These are phyloP conservation scores for Cornus florida DNA, from an alignment of 148 eudicot genomes.

Conservation along the genomic window DNA sequence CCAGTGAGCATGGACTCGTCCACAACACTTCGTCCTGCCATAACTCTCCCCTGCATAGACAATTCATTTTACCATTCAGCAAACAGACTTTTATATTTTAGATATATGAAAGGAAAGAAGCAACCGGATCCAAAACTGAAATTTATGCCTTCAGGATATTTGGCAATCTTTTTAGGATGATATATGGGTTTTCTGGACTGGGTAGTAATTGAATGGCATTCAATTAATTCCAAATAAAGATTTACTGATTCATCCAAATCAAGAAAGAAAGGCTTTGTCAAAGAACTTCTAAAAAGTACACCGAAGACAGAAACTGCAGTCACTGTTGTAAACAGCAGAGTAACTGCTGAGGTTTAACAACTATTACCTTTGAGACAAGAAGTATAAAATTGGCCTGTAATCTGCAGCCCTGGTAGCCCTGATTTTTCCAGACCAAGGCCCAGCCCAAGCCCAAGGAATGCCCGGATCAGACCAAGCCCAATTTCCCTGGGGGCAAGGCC, in stretches of 20 bases:
- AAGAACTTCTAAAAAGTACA: background rate
- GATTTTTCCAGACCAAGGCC: no score
- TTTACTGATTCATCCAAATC: background rate
- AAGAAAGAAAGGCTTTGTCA: background rate
- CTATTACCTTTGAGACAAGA: background rate
- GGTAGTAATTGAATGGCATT: background rate
- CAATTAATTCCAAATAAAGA: slow-evolving; percentile 5
- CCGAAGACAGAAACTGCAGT: background rate
- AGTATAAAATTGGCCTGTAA: no score
- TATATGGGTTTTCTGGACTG: background rate
- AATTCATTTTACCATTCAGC: slow-evolving; percentile 8
- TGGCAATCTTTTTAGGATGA: background rate
- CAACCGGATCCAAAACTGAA: background rate
- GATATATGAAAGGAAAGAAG: slow-evolving; percentile 8
- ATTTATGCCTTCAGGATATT: background rate
- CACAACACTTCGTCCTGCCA: slow-evolving; percentile 95
- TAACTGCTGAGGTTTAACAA: background rate
- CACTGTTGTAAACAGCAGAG: background rate
- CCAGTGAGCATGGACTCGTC: slow-evolving; percentile 99
- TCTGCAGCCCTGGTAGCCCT: no score
- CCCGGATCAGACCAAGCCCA: no score
- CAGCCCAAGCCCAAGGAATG: no score
- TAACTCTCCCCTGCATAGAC: slow-evolving; percentile 65
- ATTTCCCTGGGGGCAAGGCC: no score
- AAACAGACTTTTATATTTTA: slow-evolving; percentile 4